These are phyloP conservation scores for Pisolithus marmoratus DNA, from an alignment of 768 basidiomycete genomes.

Conservation along the genomic window DNA sequence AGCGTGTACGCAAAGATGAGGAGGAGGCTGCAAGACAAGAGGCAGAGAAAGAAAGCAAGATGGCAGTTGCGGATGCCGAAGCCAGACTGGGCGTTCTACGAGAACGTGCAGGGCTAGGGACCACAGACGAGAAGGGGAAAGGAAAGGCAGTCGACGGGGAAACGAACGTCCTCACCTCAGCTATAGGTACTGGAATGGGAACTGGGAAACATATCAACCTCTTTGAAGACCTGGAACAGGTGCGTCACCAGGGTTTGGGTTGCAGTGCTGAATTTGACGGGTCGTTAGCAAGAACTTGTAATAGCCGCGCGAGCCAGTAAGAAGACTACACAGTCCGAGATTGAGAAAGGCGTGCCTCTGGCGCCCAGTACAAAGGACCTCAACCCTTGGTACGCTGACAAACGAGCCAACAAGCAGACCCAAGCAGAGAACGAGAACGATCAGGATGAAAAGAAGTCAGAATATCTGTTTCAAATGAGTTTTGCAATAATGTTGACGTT, in stretches of 20 bases:
- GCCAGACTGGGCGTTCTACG: slow-evolving; percentile 65
- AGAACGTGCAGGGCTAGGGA: slow-evolving; percentile 46
- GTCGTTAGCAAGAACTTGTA: slow-evolving; percentile 38
- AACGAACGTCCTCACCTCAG: slow-evolving; percentile 10
- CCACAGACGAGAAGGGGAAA: slow-evolving; percentile 31
- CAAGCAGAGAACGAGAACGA: slow-evolving; percentile 25
- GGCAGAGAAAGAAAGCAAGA: slow-evolving; percentile 62
- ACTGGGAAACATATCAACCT: slow-evolving; percentile 74
- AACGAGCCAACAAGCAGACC: slow-evolving; percentile 14
- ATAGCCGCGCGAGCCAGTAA: slow-evolving; percentile 45
- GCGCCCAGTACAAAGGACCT: slow-evolving; percentile 74
- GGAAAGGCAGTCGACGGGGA: slow-evolving; percentile 27
- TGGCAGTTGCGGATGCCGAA: slow-evolving; percentile 77
- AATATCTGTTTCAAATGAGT: too few species aligned
- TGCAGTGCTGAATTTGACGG: slow-evolving; percentile 1
- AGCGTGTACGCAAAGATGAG: slow-evolving; percentile 71
- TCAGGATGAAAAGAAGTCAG: slow-evolving; percentile 34
- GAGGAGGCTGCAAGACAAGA: slow-evolving; percentile 68
- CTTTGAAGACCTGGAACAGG: slow-evolving; percentile 78
- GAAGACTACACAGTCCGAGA: slow-evolving; percentile 43
- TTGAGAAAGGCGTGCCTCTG: slow-evolving; percentile 67
- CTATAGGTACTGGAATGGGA: slow-evolving; percentile 2
- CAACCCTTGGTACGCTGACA: slow-evolving; percentile 68
- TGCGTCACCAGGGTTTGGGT: slow-evolving; percentile 19
- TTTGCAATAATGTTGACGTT: too few species aligned